Evolutionary conservation across 2,329 filamentous ascomycete genomes (phyloP), one percentile per base, ranked within the genome.

Genomic region (Talaromyces sp.): DNA sequence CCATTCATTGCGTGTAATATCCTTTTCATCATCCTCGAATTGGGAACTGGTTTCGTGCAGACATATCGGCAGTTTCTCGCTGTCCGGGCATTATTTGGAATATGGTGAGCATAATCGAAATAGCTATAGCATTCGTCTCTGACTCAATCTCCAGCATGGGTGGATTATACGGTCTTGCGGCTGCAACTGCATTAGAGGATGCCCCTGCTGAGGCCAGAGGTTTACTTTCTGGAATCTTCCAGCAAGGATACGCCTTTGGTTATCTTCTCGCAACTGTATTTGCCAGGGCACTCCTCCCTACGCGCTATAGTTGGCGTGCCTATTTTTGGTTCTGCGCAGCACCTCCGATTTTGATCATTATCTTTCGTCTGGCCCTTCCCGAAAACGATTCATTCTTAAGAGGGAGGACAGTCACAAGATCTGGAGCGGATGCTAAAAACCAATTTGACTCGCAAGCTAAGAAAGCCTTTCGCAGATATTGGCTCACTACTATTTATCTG

Each of bases 1-100:
- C 90, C 90, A 51, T 91, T 93, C 88, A 87, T 93, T 7, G 68
- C 86, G 68, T 94, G 94, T 79, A 90, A 93, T 86, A 79, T 92
- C 62, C 77, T 91, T 28, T 81, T 91, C 3, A 87, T 87, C 40
- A 72, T 87, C 5, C 80, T 93, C 8, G 89, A 93, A 73, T 84
- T 92, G 62, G 90, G 87, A 28, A 95, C 91, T 18, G 92, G 92
- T 67, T 95, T 92, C 76, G 85, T 86, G 70, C 69, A 73, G 0
- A 92, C 87, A 0, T 95, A 91, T 72, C 73, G 82, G 59, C 85
- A 91, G 68, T 93, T 93, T 73, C 77, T 92, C 16, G 89, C 85
- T 6, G 89, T 92, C 1, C 82, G 90, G 56, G 85, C 85, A 64
- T 76, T 92, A 10, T 92, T 91, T 68, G 90, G 90, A 23, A 78